Conservation (phyloP, 129 eudicot species). For the Artemisia argyi region DNA sequence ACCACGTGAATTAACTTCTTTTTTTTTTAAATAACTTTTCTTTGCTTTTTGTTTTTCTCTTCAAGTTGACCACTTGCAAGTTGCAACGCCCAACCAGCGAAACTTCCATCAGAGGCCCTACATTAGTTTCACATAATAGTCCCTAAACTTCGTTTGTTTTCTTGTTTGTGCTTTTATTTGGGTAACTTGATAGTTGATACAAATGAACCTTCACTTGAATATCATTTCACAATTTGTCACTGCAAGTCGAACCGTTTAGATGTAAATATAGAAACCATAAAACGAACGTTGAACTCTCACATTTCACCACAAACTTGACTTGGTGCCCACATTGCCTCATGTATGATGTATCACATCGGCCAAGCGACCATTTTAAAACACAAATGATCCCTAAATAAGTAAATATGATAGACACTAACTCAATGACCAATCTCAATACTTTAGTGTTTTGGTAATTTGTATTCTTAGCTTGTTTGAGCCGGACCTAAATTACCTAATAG, state of each 20-base stretch:
- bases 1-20: constrained; percentile 15
- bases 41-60: not conserved
- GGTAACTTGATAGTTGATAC: not conserved
- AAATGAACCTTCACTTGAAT: not conserved
- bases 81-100: constrained; percentile 15
- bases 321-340: no score
- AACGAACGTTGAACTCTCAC: no score
- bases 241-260: not conserved
- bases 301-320: no score
- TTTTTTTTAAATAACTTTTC: not conserved
- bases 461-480: no score
- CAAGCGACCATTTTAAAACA: no score
- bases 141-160: not conserved
- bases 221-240: no score
- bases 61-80: constrained; percentile 22
- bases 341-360: no score
- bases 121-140: not conserved
- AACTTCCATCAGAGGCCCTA: constrained; percentile 8
- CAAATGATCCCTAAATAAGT: no score
- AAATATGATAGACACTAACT: no score
- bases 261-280: not conserved
- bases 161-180: not conserved
- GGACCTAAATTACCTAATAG: no score
- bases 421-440: no score
- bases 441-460: no score